Evolutionary conservation across 2,329 filamentous ascomycete genomes (phyloP), one percentile per base, ranked within the genome.

Genomic region (Dothiorella sarmentorum): DNA sequence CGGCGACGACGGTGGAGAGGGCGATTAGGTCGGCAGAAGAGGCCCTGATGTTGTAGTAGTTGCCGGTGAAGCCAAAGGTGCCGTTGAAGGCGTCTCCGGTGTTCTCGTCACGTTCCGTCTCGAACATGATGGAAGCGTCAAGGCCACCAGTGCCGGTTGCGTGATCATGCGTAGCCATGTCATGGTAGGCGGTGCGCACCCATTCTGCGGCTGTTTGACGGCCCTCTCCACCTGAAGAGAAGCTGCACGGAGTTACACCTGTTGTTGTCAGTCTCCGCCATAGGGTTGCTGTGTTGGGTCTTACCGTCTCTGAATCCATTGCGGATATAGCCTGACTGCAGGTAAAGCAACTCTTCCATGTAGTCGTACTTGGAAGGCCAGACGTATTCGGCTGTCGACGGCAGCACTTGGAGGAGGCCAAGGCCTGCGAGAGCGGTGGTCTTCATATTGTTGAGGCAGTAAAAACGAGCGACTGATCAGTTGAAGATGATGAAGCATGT

Each of bases 51-150:
- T 15, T 52, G 27, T 51, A 33, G 26, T 51, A 59, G 27, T 44
- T 53, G 24, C 18, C 31, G 13, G 29, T 52, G 33, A 51, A 51
- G 24, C 37, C 45, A 15, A 59, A 53, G 3, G 56, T 52, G 11
- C 37, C 26, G 22, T 59, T 59, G 56, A 59, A 53, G 6, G 44
- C 56, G 11, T 47, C 56, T 2, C 56, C 56, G 7, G 31, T 18
- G 45, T 59, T 59, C 45, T 59, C 56, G 38, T 43, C 44, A 1
- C 56, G 31, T 22, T 59, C 56, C 2, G 38, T 40, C 17, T 59
- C 56, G 26, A 42, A 59, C 44, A 51, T 43, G 29, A 59, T 59
- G 20, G 56, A 59, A 7, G 44, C 56, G 7, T 59, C 56, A n/a
- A 59, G 17, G 3, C 56, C 56, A 4, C 56, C 56, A 11, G 45